phyloP scores from a whole-genome alignment of 208 protist species.

The Borovskyia barvae region DNA sequence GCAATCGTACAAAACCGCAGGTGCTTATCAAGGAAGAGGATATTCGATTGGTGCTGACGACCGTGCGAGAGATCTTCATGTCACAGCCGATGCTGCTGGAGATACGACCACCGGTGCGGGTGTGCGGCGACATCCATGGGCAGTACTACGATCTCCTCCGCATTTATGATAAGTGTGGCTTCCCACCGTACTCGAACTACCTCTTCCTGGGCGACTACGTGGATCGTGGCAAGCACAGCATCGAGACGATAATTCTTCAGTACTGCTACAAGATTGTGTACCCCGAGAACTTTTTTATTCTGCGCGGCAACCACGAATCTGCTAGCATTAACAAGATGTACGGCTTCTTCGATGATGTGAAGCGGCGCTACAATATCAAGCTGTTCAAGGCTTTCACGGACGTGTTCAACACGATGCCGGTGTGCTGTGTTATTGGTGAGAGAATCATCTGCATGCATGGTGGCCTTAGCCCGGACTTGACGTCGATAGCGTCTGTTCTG shows the following conservation, averaged over 20 bases:
- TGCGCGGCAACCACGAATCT: slow-evolving; percentile 99
- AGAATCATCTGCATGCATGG: slow-evolving; percentile 99
- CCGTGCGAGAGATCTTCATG: slow-evolving; percentile 77
- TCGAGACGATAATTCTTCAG: slow-evolving; percentile 92
- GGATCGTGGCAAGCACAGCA: slow-evolving; percentile 96
- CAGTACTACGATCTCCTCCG: slow-evolving; percentile 99
- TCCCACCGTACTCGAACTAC: slow-evolving; percentile 99
- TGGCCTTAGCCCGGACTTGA: slow-evolving; percentile 96
- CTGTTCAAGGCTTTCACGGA: slow-evolving; percentile 99
- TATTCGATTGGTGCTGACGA: slow-evolving; percentile 41
- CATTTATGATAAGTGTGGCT: slow-evolving; percentile 98
- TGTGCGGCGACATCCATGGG: slow-evolving; percentile 98
- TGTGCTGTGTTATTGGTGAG: slow-evolving; percentile 98
- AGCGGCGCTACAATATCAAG: slow-evolving; percentile 90
- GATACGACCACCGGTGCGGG: slow-evolving; percentile 77
- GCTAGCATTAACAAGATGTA: slow-evolving; percentile 98
- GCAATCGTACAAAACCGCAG: slow-evolving; percentile 43
- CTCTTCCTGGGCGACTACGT: slow-evolving; percentile 99
- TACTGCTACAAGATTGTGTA: slow-evolving; percentile 96
- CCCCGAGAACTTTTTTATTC: slow-evolving; percentile 97
- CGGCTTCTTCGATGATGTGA: slow-evolving; percentile 98
- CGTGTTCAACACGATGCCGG: slow-evolving; percentile 98
- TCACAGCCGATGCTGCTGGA: slow-evolving; percentile 81
- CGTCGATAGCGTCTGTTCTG: slow-evolving; percentile 90
- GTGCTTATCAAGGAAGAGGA: slow-evolving; percentile 76